Conservation (phyloP, 2,329 filamentous ascomycete genomes). For the Exophiala sideris region DNA sequence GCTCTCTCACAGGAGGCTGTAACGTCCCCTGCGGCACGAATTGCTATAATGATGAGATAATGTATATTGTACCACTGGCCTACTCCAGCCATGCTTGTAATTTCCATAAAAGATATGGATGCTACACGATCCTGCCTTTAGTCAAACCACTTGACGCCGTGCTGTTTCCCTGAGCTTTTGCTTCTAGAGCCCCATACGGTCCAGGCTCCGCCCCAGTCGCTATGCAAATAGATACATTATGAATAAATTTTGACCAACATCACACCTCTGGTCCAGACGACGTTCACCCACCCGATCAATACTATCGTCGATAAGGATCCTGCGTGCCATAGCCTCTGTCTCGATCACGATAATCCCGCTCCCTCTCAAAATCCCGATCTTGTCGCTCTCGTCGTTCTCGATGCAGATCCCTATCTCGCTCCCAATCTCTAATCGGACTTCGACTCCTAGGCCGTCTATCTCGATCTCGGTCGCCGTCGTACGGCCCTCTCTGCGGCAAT, state of each 20-base stretch:
- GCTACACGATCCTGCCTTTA: background rate
- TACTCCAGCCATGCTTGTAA: background rate
- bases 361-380: conserved; percentile 17
- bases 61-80: too few relatives aligned
- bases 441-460: conserved; percentile 23
- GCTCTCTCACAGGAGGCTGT: background rate
- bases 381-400: conserved; percentile 17
- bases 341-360: conserved; percentile 14
- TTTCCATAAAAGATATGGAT: background rate
- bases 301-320: conserved; percentile 14
- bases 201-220: conserved; percentile 2
- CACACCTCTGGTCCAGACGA: background rate
- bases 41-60: too few relatives aligned
- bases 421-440: conserved; percentile 22
- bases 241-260: background rate
- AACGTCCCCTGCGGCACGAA: background rate
- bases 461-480: conserved; percentile 16
- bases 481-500: conserved; percentile 4
- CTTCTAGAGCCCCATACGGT: background rate
- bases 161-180: too few relatives aligned
- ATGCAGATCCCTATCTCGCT: conserved; percentile 10
- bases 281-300: background rate
- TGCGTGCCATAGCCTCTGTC: conserved; percentile 14
- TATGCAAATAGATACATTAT: conserved; percentile 11
- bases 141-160: too few relatives aligned